Conservation (phyloP, 2,329 filamentous ascomycete genomes). For the Thelonectria olida region DNA sequence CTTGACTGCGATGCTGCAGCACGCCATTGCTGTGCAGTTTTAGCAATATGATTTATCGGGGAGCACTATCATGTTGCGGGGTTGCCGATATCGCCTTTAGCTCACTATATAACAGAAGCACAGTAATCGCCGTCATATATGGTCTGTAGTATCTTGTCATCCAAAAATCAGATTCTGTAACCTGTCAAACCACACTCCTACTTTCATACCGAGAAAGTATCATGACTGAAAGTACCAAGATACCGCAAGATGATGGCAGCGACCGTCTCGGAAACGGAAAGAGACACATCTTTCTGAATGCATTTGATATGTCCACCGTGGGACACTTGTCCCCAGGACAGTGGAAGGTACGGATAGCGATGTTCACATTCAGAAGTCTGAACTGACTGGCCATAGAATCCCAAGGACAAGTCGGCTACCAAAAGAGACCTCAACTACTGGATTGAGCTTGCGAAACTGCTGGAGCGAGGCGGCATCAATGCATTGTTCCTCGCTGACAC, state of each 20-base stretch:
- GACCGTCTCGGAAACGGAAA: constrained; percentile 20
- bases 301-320: constrained; percentile 72
- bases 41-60: not conserved
- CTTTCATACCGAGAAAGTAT: too few species aligned
- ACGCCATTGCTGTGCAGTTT: not conserved
- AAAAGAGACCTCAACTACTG: constrained; percentile 70
- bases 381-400: constrained; percentile 55
- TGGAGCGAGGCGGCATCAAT: constrained; percentile 71
- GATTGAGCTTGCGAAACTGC: constrained; percentile 69
- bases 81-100: not conserved
- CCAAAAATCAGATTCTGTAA: not conserved
- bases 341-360: constrained; percentile 61
- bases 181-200: not conserved
- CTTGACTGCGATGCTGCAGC: not conserved
- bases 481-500: constrained; percentile 73
- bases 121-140: not conserved
- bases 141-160: not conserved
- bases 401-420: constrained; percentile 66
- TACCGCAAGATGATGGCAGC: not conserved
- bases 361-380: not conserved
- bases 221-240: constrained; percentile 3
- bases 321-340: constrained; percentile 72
- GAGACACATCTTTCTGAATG: constrained; percentile 65
- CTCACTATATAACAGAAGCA: not conserved
- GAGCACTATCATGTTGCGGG: too few species aligned